phyloP scores from a whole-genome alignment of 2,329 filamentous ascomycete genomes.

The Penicillium brevicompactum region DNA sequence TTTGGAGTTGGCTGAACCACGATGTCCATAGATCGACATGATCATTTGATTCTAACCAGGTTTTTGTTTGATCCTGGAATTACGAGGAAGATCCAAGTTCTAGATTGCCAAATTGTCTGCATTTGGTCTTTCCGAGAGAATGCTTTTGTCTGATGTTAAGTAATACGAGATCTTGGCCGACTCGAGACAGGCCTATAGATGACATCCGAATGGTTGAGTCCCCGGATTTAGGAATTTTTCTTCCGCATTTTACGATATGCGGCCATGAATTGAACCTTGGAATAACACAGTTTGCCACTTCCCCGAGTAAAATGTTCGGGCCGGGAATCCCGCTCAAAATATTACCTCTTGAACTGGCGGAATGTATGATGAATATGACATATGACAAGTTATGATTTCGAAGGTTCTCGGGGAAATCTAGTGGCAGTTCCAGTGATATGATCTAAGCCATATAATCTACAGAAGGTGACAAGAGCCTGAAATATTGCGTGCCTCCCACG shows the following conservation, averaged over 20 bases:
- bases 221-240: background rate
- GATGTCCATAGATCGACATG: background rate
- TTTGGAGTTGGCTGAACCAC: background rate
- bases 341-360: background rate
- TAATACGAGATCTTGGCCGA: background rate
- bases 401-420: too few species aligned
- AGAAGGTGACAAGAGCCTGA: too few species aligned
- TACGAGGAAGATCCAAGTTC: conserved; percentile 1
- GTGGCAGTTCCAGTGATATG: too few species aligned
- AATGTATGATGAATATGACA: background rate
- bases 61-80: conserved; percentile 6
- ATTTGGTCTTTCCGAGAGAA: background rate
- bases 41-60: background rate
- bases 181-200: background rate
- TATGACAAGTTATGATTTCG: background rate
- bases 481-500: too few species aligned
- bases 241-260: background rate
- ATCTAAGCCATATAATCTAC: too few species aligned
- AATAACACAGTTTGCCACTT: background rate
- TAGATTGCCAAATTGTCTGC: background rate
- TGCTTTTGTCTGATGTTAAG: background rate
- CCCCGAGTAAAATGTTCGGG: background rate
- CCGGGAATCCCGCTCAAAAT: background rate
- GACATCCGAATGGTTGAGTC: background rate
- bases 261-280: background rate